phyloP scores from a whole-genome alignment of 805 yeast genomes.

The Wickerhamia fluorescens region DNA sequence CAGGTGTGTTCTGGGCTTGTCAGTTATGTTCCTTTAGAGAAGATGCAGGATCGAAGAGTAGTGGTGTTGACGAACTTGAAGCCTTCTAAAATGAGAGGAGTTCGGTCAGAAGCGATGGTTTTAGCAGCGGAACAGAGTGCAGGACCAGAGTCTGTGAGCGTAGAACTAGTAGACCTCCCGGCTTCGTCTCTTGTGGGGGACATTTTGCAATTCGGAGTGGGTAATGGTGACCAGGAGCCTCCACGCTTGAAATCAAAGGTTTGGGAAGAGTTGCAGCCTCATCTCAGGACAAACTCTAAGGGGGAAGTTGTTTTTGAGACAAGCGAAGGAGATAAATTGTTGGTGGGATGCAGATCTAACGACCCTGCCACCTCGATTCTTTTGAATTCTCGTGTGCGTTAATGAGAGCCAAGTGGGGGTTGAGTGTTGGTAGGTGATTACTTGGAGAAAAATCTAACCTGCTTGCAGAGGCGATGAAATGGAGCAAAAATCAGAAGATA shows the following conservation, averaged over 20 bases:
- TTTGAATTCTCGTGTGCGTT: not conserved
- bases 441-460: too few relatives aligned
- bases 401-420: too few relatives aligned
- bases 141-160: too few relatives aligned
- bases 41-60: constrained; percentile 35
- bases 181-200: constrained; percentile 29
- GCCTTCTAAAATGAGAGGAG: constrained; percentile 57
- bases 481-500: too few relatives aligned
- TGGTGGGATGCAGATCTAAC: not conserved
- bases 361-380: constrained; percentile 1
- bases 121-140: constrained; percentile 44
- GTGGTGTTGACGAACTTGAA: constrained; percentile 54
- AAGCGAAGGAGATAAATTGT: constrained; percentile 5
- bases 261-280: constrained; percentile 26
- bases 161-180: constrained; percentile 47
- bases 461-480: too few relatives aligned
- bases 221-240: constrained; percentile 7
- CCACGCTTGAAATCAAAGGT: constrained; percentile 25
- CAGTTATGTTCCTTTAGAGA: constrained; percentile 30
- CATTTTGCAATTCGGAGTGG: constrained; percentile 28
- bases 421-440: too few relatives aligned
- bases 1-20: constrained; percentile 60
- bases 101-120: constrained; percentile 57
- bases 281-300: constrained; percentile 20
- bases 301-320: constrained; percentile 22